These are phyloP conservation scores for Cupressus sempervirens DNA, from an alignment of 75 land plant genomes.

Conservation along the genomic window DNA sequence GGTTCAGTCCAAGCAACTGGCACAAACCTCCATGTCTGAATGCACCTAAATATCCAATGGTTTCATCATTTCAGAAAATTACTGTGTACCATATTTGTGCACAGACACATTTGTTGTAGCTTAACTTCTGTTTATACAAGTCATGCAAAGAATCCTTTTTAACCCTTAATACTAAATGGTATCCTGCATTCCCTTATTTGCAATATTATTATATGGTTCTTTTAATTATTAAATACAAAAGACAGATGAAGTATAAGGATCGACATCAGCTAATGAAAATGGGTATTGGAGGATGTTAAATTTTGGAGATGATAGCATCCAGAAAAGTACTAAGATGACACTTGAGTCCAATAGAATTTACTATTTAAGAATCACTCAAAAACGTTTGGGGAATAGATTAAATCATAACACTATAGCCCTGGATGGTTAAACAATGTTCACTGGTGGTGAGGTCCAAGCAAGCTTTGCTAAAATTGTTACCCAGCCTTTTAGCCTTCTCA, in stretches of 20 bases:
- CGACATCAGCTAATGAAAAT: not conserved
- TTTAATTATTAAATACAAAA: too few relatives aligned
- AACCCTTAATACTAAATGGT: too few relatives aligned
- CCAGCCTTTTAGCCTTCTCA: too few relatives aligned
- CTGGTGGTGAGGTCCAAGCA: not conserved
- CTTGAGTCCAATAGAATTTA: not conserved
- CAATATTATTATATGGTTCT: not conserved
- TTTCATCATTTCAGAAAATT: not conserved
- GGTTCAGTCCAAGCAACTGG: not conserved
- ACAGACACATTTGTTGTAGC: not conserved
- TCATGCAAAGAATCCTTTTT: not conserved
- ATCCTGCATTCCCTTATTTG: not conserved
- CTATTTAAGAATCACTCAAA: not conserved
- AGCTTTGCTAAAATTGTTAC: not conserved
- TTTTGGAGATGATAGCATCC: not conserved
- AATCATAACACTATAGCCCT: not conserved
- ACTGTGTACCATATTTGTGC: not conserved
- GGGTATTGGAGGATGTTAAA: not conserved
- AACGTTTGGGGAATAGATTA: not conserved
- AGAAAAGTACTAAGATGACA: not conserved
- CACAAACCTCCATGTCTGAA: not conserved
- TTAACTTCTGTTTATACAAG: not conserved
- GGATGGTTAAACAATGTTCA: not conserved
- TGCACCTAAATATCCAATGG: not conserved
- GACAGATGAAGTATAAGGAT: not conserved